Base-by-base conservation (phyloP, 1,139 yeast species). In the Geotrichum fermentans region DNA sequence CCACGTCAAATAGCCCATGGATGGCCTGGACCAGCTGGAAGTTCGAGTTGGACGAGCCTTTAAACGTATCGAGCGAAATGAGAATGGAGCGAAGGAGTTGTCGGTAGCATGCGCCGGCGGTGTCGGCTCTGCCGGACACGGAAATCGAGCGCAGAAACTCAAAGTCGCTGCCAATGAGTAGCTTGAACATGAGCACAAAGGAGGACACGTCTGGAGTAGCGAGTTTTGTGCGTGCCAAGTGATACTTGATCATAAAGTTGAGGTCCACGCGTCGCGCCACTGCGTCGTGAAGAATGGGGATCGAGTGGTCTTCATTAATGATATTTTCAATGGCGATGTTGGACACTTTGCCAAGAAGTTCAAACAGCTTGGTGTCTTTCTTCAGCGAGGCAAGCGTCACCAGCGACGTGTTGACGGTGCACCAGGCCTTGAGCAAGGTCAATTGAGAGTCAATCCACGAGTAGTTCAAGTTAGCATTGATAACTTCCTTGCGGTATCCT, bases 401-500 rank as follows among this genome's bases (percentile, higher is more conserved):
- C 55, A 77, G 77, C 0, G 94, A 79, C 0, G 94, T 82, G 28
- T 85, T 56, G 14, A 89, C 69, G 1, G 92, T 89, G 45, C 94
- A 90, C 75, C 85, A 81, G 0, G 95, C 78, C 60, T 82, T 82
- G 2, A 87, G 82, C 24, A 84, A 77, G 2, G 78, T 70, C 20
- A 82, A 71, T 61, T 88, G 96, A 0, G 92, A 77, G 46, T 80
- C 75, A 18, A 82, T 73, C 61, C 73, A 75, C 54, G 87, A 89
- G 40, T 80, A 62, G 57, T 83, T 82, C 40, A 81, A 67, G 54
- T 89, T 82, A 1, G 86, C 80, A 2, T 75, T 73, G 3, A 77
- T 66, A 5, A 88, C 74, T 48, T 77, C 78, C 8, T 72, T 71
- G 54, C 82, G 72, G 44, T 72, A 69, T 2, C 76, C 76, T 1